These are phyloP conservation scores for Chrysoporthe puriensis DNA, from an alignment of 2,329 filamentous ascomycete genomes.

Conservation along the genomic window DNA sequence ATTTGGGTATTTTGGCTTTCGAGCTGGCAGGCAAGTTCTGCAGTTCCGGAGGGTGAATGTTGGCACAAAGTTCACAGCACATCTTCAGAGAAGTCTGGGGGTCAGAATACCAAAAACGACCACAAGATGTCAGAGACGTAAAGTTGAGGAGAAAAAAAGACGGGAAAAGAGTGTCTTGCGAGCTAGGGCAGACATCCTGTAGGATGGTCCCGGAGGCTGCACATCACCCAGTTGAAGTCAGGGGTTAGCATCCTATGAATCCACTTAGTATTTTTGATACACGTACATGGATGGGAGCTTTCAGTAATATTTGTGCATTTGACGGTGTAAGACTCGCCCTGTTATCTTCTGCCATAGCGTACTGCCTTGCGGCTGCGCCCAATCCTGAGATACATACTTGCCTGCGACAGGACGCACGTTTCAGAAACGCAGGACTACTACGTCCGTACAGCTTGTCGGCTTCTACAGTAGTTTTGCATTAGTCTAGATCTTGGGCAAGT, in stretches of 20 bases:
- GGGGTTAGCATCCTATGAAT: neutral
- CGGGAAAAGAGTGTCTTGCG: neutral
- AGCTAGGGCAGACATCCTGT: neutral
- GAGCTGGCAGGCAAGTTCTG: slow-evolving; percentile 6
- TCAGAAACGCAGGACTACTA: no score
- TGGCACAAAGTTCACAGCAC: slow-evolving; percentile 13
- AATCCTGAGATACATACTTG: neutral
- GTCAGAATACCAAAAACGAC: neutral
- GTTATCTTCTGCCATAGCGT: neutral
- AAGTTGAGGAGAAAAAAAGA: neutral
- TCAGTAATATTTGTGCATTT: neutral
- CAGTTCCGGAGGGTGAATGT: slow-evolving; percentile 13
- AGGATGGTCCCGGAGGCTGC: neutral
- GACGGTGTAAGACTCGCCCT: no score
- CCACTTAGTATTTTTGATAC: neutral
- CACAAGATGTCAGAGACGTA: neutral
- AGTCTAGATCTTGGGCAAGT: neutral
- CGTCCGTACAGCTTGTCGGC: no score
- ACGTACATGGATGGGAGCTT: neutral
- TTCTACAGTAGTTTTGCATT: neutral
- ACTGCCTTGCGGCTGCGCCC: neutral
- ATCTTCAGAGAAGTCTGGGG: neutral
- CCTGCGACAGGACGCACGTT: no score
- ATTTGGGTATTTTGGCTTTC: slow-evolving; percentile 6
- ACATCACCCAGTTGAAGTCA: neutral